Conservation (phyloP, 2,329 filamentous ascomycete genomes). For the Colletotrichum brevisporum region DNA sequence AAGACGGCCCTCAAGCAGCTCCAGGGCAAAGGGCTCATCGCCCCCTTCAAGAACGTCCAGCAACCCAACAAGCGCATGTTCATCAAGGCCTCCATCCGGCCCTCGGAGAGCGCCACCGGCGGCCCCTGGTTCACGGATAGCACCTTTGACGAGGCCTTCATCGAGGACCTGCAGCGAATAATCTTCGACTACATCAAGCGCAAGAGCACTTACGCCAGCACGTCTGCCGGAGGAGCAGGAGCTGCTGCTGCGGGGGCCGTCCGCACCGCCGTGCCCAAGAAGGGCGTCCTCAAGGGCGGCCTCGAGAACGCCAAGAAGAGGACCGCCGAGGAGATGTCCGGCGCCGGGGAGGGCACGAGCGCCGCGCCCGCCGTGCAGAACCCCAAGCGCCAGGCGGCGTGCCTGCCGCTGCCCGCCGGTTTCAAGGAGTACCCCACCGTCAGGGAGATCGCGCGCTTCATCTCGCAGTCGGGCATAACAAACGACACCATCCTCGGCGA, state of each 20-base stretch:
- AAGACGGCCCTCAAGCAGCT: slow-evolving; percentile 87
- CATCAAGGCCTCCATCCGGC: slow-evolving; percentile 87
- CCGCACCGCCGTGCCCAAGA: slow-evolving; percentile 66
- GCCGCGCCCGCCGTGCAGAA: slow-evolving; percentile 49
- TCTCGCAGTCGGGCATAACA: slow-evolving; percentile 78
- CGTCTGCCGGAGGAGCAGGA: too few species aligned
- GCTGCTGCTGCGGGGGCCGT: slow-evolving; percentile 44
- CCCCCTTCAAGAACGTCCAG: slow-evolving; percentile 92
- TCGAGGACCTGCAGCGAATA: slow-evolving; percentile 80
- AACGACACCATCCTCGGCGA: slow-evolving; percentile 79
- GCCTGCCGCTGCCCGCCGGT: slow-evolving; percentile 72
- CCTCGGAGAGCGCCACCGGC: slow-evolving; percentile 91
- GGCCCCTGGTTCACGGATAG: slow-evolving; percentile 96
- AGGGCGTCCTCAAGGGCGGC: slow-evolving; percentile 67
- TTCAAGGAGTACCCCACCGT: slow-evolving; percentile 87
- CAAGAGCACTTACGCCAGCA: slow-evolving; percentile 77
- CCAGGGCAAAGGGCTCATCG: slow-evolving; percentile 85
- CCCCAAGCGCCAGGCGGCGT: slow-evolving; percentile 53
- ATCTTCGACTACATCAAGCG: slow-evolving; percentile 81
- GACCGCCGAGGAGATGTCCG: slow-evolving; percentile 61
- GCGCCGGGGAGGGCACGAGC: slow-evolving; percentile 16
- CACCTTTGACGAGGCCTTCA: slow-evolving; percentile 89
- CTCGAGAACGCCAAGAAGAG: slow-evolving; percentile 64
- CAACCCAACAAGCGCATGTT: slow-evolving; percentile 95
- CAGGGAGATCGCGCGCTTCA: slow-evolving; percentile 80